These are phyloP conservation scores for Colletotrichum higginsianum DNA, from an alignment of 2,329 filamentous ascomycete species.

Conservation along the genomic window DNA sequence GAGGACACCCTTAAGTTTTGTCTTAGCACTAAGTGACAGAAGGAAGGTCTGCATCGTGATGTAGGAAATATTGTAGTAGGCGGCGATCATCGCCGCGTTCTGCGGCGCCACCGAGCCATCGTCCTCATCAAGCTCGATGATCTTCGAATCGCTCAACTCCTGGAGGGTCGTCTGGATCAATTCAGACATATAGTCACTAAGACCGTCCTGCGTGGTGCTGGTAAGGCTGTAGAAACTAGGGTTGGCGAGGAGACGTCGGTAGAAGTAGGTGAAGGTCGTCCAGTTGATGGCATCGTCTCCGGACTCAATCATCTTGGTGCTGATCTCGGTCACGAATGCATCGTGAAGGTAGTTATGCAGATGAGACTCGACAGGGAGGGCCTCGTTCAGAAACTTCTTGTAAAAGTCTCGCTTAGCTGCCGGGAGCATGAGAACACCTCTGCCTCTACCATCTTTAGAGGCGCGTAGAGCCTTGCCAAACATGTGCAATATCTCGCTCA, in stretches of 20 bases:
- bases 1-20: constrained; percentile 95
- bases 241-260: constrained; percentile 93
- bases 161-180: constrained; percentile 93
- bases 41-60: constrained; percentile 99
- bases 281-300: constrained; percentile 98
- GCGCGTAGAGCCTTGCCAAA: constrained; percentile 92
- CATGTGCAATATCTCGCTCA: constrained; percentile 97
- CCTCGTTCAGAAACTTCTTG: constrained; percentile 98
- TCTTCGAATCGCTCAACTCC: constrained; percentile 92
- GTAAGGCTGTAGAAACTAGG: constrained; percentile 95
- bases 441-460: constrained; percentile 83
- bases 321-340: constrained; percentile 97
- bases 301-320: constrained; percentile 94
- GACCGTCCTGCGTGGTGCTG: constrained; percentile 89
- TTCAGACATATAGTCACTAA: constrained; percentile 96
- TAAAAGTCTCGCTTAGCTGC: constrained; percentile 97
- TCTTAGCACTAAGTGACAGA: constrained; percentile 87
- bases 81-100: constrained; percentile 97
- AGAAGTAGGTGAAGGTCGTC: constrained; percentile 99
- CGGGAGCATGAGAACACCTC: constrained; percentile 96
- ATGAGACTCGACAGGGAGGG: constrained; percentile 94
- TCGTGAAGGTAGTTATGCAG: constrained; percentile 93
- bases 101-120: constrained; percentile 91
- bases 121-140: constrained; percentile 95
- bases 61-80: constrained; percentile 99